Conservation (phyloP, 805 yeast genomes). For the Nematodospora valgi region DNA sequence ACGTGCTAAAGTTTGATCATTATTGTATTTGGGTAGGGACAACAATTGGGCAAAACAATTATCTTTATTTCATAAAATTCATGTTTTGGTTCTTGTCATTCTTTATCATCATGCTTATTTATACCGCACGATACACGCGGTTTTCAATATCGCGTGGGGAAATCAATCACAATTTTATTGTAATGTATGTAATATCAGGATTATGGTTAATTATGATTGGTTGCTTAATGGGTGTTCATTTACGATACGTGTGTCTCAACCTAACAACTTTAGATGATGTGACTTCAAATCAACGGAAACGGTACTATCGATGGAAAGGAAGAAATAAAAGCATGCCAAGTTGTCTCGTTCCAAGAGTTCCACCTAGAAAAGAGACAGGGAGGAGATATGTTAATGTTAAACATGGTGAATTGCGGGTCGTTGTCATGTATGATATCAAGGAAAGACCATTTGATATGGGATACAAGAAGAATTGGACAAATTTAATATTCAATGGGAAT, state of each 20-base stretch:
- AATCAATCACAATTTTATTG: slow-evolving; percentile 48
- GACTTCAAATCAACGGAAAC: slow-evolving; percentile 26
- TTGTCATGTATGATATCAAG: slow-evolving; percentile 28
- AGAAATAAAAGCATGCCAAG: slow-evolving; percentile 9
- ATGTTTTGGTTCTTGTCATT: slow-evolving; percentile 32
- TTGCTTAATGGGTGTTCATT: slow-evolving; percentile 41
- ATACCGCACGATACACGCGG: slow-evolving; percentile 20
- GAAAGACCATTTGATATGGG: slow-evolving; percentile 40
- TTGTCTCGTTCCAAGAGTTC: not conserved
- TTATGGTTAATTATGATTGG: slow-evolving; percentile 45
- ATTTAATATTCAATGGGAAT: slow-evolving; percentile 26
- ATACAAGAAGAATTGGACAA: slow-evolving; percentile 30
- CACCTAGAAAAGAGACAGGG: slow-evolving; percentile 24
- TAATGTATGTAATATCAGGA: slow-evolving; percentile 41
- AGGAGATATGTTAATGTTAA: slow-evolving; percentile 44
- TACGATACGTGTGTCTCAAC: slow-evolving; percentile 44
- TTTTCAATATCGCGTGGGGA: slow-evolving; percentile 14
- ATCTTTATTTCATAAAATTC: slow-evolving; percentile 55
- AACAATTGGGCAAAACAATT: slow-evolving; percentile 67
- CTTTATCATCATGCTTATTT: slow-evolving; percentile 29
- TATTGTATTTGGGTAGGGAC: slow-evolving; percentile 76
- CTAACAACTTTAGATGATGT: slow-evolving; percentile 61
- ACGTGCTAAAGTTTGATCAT: slow-evolving; percentile 81
- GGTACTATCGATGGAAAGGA: slow-evolving; percentile 23
- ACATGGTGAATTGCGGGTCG: slow-evolving; percentile 28